These are phyloP conservation scores for Russula vinacea DNA, from an alignment of 768 basidiomycete species.

Conservation along the genomic window DNA sequence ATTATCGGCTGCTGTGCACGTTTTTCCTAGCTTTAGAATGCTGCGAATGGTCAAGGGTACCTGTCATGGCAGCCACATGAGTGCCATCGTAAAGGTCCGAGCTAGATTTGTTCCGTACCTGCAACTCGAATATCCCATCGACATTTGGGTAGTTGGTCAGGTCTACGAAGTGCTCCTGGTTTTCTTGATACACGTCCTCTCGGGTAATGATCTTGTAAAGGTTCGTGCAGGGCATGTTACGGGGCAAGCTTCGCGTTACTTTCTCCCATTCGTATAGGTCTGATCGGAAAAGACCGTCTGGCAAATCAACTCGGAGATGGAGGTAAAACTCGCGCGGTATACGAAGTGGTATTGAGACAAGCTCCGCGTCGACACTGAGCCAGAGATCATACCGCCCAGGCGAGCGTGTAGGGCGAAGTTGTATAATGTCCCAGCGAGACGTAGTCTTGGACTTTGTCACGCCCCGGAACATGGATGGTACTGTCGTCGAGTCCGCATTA, in stretches of 20 bases:
- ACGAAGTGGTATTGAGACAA: conserved; percentile 77
- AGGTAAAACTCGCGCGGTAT: conserved; percentile 92
- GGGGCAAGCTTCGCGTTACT: conserved; percentile 74
- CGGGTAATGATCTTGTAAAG: conserved; percentile 80
- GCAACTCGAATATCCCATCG: conserved; percentile 90
- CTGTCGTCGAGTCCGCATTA: conserved; percentile 40
- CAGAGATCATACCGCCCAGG: conserved; percentile 85
- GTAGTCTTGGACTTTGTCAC: conserved; percentile 55
- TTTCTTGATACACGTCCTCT: conserved; percentile 79
- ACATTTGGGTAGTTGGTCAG: conserved; percentile 92
- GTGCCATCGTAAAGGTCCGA: conserved; percentile 3
- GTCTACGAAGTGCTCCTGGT: conserved; percentile 88
- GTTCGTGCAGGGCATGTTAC: conserved; percentile 70
- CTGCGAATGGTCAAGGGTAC: conserved; percentile 81
- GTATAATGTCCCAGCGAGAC: conserved; percentile 88
- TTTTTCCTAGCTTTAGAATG: conserved; percentile 78
- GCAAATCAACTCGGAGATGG: conserved; percentile 71
- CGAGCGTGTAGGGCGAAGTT: conserved; percentile 73
- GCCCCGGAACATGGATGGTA: conserved; percentile 74
- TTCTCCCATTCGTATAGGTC: conserved; percentile 69
- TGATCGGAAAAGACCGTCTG: conserved; percentile 62
- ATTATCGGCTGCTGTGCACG: conserved; percentile 64
- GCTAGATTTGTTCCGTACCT: conserved; percentile 46
- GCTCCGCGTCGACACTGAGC: conserved; percentile 76
- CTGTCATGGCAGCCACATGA: conserved; percentile 39